These are phyloP conservation scores for Talaromyces marneffei DNA, from an alignment of 2,329 filamentous ascomycete genomes.

Conservation along the genomic window DNA sequence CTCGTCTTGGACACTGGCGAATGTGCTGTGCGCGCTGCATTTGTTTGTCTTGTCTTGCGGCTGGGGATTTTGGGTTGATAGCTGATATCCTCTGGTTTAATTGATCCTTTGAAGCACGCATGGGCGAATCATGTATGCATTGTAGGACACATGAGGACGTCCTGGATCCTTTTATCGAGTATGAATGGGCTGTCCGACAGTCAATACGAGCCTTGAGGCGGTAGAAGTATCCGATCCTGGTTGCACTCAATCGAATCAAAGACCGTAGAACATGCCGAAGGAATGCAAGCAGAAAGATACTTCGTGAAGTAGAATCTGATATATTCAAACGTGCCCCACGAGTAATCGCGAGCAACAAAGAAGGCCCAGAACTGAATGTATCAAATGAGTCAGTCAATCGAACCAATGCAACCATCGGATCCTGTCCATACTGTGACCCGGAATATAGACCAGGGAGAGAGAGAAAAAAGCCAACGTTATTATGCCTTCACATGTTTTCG, in stretches of 20 bases:
- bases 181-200: background rate
- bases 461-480: background rate
- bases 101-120: background rate
- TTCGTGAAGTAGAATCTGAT: background rate
- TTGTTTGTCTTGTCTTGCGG: too few species aligned
- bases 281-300: background rate
- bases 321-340: background rate
- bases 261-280: background rate
- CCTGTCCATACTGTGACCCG: background rate
- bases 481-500: too few species aligned
- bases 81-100: background rate
- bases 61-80: too few species aligned
- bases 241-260: background rate
- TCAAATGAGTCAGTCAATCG: background rate
- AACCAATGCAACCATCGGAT: background rate
- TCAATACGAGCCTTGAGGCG: background rate
- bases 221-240: background rate
- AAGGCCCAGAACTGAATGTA: background rate
- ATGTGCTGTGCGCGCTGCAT: too few species aligned
- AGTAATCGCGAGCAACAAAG: background rate
- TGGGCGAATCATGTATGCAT: background rate
- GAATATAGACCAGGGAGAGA: background rate
- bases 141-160: too few species aligned
- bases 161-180: background rate
- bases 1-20: too few species aligned